These are phyloP conservation scores for Acacia confusa DNA, from an alignment of 306 rosid species.

Conservation along the genomic window DNA sequence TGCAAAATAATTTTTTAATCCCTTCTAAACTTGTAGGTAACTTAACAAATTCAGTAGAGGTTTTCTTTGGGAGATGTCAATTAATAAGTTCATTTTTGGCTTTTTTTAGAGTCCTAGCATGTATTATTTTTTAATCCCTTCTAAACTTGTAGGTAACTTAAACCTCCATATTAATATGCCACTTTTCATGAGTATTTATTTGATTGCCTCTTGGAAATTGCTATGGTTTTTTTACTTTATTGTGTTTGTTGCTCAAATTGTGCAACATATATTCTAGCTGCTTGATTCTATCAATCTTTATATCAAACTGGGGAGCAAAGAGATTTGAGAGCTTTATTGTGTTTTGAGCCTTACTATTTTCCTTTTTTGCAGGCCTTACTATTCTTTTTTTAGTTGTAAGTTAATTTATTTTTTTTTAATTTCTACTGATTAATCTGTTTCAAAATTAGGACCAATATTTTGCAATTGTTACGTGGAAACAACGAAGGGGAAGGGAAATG, in stretches of 20 bases:
- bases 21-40: no score
- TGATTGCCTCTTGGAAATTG: background rate
- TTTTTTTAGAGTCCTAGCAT: constrained; percentile 7
- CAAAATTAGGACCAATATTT: no score
- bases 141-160: background rate
- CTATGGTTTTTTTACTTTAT: no score
- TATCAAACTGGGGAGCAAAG: background rate
- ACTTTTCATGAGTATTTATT: background rate
- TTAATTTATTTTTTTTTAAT: no score
- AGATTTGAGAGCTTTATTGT: background rate
- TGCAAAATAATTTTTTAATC: background rate
- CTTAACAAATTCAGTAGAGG: no score
- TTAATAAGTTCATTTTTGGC: background rate
- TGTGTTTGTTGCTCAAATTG: background rate
- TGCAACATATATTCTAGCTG: background rate
- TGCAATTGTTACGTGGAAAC: no score
- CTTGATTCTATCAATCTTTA: background rate
- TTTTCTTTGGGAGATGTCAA: background rate
- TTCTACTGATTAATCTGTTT: no score
- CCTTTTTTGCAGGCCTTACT: no score
- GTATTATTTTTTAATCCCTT: background rate
- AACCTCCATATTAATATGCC: background rate
- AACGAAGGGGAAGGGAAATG: no score
- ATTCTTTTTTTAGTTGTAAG: no score
- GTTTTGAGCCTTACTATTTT: no score